phyloP scores from a whole-genome alignment of 1,284 basidiomycete species.

The Trichosporon sp. region DNA sequence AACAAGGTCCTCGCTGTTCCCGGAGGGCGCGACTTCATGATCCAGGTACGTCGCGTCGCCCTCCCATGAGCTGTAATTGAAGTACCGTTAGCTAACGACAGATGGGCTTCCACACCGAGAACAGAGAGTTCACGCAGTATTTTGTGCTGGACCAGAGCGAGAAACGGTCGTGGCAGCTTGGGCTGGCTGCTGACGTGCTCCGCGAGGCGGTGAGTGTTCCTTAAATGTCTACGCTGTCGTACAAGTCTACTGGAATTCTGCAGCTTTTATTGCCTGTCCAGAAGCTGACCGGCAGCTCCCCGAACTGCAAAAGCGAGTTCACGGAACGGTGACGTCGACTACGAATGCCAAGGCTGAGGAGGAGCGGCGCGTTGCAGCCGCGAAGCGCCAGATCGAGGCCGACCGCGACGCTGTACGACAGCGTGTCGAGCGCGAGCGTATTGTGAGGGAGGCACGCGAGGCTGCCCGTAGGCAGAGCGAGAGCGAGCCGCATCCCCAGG shows the following conservation, averaged over 20 bases:
- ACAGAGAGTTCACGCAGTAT: constrained; percentile 27
- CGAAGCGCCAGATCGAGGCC: constrained; percentile 36
- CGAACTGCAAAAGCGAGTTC: constrained; percentile 20
- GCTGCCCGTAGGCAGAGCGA: constrained; percentile 9
- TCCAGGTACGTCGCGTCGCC: constrained; percentile 30
- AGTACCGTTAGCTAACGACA: constrained; percentile 7
- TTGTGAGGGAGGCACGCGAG: constrained; percentile 23
- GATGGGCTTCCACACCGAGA: constrained; percentile 43
- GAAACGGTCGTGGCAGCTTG: constrained; percentile 33
- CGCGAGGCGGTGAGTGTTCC: constrained; percentile 37
- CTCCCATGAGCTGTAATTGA: not conserved
- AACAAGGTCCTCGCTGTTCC: constrained; percentile 34
- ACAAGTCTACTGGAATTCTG: no score
- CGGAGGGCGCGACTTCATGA: constrained; percentile 42
- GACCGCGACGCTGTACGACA: constrained; percentile 36
- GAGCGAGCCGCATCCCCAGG: not conserved
- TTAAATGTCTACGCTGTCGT: no score
- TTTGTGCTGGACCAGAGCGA: constrained; percentile 32
- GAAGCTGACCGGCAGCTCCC: constrained; percentile 20
- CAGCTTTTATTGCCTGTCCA: no score
- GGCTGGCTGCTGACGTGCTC: constrained; percentile 31
- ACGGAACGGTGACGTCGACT: constrained; percentile 8
- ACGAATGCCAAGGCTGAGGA: constrained; percentile 27
- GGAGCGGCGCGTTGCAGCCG: constrained; percentile 28
- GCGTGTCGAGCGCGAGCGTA: constrained; percentile 32